These are phyloP conservation scores for Thielaviopsis musarum DNA, from an alignment of 2,329 filamentous ascomycete species.

Conservation along the genomic window DNA sequence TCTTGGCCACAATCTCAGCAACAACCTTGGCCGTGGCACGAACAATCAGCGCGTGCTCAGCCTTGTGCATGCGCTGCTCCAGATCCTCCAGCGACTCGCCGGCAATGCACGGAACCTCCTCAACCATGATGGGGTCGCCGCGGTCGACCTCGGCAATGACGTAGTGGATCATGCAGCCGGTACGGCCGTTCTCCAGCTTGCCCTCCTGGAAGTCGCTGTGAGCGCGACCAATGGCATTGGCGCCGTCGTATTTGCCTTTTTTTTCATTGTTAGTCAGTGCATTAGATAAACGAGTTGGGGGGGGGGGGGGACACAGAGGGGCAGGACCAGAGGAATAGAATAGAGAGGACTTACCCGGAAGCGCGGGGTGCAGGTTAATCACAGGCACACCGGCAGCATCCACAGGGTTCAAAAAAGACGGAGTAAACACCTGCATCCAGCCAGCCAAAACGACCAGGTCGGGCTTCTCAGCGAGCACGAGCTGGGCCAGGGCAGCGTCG, in stretches of 20 bases:
- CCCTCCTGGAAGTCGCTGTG: constrained; percentile 52
- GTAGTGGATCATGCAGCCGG: constrained; percentile 82
- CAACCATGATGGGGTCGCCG: constrained; percentile 53
- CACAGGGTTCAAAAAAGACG: constrained; percentile 52
- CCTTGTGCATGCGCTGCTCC: constrained; percentile 53
- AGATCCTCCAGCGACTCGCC: constrained; percentile 50
- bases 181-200: constrained; percentile 48
- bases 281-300: background rate
- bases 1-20: constrained; percentile 21
- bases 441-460: constrained; percentile 68
- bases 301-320: no score
- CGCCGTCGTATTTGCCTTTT: constrained; percentile 57
- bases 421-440: constrained; percentile 72
- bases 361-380: constrained; percentile 62
- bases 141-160: constrained; percentile 68
- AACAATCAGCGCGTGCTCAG: constrained; percentile 67
- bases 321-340: background rate
- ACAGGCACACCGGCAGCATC: constrained; percentile 44
- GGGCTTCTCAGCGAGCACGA: constrained; percentile 47
- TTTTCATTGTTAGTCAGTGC: background rate
- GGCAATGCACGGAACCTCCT: constrained; percentile 48
- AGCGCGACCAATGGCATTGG: constrained; percentile 60
- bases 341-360: constrained; percentile 15
- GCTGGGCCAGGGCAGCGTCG: constrained; percentile 55
- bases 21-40: constrained; percentile 44